phyloP scores from a whole-genome alignment of 2,329 filamentous ascomycete species.

The Pezizomycotina sp. region DNA sequence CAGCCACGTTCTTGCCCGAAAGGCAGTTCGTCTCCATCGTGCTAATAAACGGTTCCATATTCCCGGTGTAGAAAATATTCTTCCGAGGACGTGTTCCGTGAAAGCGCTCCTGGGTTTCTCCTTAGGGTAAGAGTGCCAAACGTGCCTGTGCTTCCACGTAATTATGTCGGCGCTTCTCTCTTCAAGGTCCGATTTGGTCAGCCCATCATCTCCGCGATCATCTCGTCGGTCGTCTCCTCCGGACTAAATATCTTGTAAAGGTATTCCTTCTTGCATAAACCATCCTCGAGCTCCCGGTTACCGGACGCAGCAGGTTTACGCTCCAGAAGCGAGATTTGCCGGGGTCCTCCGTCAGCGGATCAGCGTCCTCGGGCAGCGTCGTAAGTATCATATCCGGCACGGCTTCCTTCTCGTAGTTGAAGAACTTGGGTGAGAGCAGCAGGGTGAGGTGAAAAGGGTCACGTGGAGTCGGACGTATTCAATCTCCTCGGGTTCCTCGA shows the following conservation, averaged over 20 bases:
- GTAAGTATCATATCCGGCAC: constrained; percentile 68
- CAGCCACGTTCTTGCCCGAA: constrained; percentile 75
- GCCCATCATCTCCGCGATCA: constrained; percentile 22
- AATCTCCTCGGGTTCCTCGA: constrained; percentile 53
- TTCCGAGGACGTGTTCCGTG: too few relatives aligned
- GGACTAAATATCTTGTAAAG: constrained; percentile 54
- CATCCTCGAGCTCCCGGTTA: constrained; percentile 41
- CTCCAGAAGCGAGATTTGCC: constrained; percentile 72
- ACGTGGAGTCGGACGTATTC: constrained; percentile 78
- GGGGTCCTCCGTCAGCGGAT: constrained; percentile 36
- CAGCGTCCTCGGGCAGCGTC: constrained; percentile 48
- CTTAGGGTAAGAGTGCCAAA: constrained; percentile 76
- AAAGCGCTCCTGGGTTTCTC: constrained; percentile 74
- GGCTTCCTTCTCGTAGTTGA: constrained; percentile 44
- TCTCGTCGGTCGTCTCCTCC: constrained; percentile 27
- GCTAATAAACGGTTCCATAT: constrained; percentile 81
- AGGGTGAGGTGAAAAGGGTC: constrained; percentile 68
- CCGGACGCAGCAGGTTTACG: constrained; percentile 56
- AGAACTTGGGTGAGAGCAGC: constrained; percentile 55
- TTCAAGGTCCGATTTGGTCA: constrained; percentile 22
- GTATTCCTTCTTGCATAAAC: constrained; percentile 35
- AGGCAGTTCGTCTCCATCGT: constrained; percentile 94
- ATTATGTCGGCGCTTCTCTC: constrained; percentile 20
- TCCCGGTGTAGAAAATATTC: background rate
- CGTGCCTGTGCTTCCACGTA: constrained; percentile 34